Evolutionary conservation across 1,139 yeast genomes (phyloP).

Genomic region (Candida albicans): DNA sequence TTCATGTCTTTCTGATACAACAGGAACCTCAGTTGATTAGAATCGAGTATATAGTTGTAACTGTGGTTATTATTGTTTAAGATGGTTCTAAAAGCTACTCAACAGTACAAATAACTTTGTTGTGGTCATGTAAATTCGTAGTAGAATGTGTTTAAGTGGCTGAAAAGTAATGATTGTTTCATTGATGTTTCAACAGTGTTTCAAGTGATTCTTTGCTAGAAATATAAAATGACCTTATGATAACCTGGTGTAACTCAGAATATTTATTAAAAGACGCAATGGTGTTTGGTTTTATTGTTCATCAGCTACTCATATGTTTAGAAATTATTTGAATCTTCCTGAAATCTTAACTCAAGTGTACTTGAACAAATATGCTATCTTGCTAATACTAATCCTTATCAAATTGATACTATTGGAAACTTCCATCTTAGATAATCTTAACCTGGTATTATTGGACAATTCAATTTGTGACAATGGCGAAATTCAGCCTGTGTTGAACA

Average conservation of each 20-base stretch:
- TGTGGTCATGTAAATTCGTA: no score
- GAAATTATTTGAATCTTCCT: conserved; percentile 27
- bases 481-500: conserved; percentile 13
- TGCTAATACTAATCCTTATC: conserved; percentile 43
- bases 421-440: conserved; percentile 35
- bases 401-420: conserved; percentile 51
- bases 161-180: not conserved
- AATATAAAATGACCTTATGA: not conserved
- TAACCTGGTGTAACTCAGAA: no score
- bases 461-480: conserved; percentile 20
- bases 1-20: not conserved
- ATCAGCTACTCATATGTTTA: conserved; percentile 6
- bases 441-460: conserved; percentile 34
- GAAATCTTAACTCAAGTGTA: conserved; percentile 60
- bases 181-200: conserved; percentile 2
- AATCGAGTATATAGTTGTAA: no score
- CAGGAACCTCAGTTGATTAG: no score
- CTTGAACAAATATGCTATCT: conserved; percentile 55
- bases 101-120: no score
- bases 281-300: not conserved
- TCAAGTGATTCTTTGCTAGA: not conserved
- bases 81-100: no score
- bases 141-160: no score
- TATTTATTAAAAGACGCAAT: no score
- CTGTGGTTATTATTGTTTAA: no score